phyloP scores from a whole-genome alignment of 2,329 filamentous ascomycete species.

The Calcarisporium arbuscula region DNA sequence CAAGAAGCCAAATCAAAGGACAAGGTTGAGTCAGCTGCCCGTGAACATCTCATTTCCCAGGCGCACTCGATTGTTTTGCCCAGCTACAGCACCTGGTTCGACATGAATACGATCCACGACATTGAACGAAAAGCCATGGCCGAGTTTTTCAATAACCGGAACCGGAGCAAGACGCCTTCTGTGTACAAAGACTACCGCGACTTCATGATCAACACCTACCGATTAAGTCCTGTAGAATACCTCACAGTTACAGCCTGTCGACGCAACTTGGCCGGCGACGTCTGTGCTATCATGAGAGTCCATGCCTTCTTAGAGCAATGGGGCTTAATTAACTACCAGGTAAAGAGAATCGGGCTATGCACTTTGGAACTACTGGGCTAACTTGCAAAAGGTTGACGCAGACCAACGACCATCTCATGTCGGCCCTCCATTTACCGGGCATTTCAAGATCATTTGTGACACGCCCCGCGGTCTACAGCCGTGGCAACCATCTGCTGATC shows the following conservation, averaged over 20 bases:
- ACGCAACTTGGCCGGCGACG: constrained; percentile 90
- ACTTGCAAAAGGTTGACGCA: constrained; percentile 76
- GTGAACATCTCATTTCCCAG: constrained; percentile 86
- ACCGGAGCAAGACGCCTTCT: constrained; percentile 93
- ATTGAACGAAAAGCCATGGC: constrained; percentile 92
- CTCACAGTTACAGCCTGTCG: constrained; percentile 94
- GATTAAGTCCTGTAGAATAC: constrained; percentile 91
- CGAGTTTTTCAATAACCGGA: constrained; percentile 97
- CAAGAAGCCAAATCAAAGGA: constrained; percentile 69
- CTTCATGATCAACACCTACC: constrained; percentile 99
- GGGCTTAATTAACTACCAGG: constrained; percentile 98
- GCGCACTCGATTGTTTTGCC: constrained; percentile 94
- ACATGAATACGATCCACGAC: constrained; percentile 87
- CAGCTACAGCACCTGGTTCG: constrained; percentile 98
- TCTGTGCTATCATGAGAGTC: constrained; percentile 98
- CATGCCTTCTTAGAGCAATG: constrained; percentile 97
- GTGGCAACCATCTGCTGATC: constrained; percentile 84
- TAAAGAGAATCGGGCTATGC: constrained; percentile 31
- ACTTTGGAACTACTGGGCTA: neutral
- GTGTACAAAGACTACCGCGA: constrained; percentile 99
- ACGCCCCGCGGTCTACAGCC: constrained; percentile 91
- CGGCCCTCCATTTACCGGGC: constrained; percentile 91
- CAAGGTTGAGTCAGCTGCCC: constrained; percentile 75
- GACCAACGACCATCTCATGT: constrained; percentile 93
- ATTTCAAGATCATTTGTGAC: constrained; percentile 94